A percentile compares a stretch with the other conserved stretches of the same genome.
These are phyloP conservation scores for Gossypium australe DNA, from an alignment of 345 rosid genomes.

Conservation along the genomic window DNA sequence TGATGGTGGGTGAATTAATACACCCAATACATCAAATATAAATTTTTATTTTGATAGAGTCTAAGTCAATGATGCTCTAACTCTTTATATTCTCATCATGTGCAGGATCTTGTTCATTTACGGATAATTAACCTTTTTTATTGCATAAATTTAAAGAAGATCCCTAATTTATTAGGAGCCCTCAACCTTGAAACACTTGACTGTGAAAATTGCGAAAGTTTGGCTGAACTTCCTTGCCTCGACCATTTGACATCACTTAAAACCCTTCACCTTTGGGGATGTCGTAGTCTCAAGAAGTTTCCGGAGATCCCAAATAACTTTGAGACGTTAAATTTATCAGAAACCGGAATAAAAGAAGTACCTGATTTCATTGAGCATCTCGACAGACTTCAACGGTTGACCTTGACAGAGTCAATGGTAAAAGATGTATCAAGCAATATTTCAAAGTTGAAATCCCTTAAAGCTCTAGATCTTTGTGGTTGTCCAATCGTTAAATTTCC, in stretches of 20 bases:
- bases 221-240: no score
- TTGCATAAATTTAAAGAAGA: background rate
- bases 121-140: no score
- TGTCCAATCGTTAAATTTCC: background rate
- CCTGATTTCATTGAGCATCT: no score
- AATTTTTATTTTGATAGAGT: no score
- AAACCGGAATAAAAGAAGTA: background rate
- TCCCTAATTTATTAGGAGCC: slow-evolving; percentile 19
- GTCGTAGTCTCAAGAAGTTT: background rate
- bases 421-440: background rate
- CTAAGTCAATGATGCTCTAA: no score
- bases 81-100: no score
- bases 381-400: background rate
- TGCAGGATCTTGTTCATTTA: no score
- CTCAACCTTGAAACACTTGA: background rate
- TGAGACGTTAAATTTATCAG: fast-evolving
- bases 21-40: no score
- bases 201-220: background rate
- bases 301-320: background rate
- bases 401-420: background rate
- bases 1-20: no score
- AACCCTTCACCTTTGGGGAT: background rate
- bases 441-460: background rate
- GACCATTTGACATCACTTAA: no score
- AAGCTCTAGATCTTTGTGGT: background rate